Conservation (phyloP, 371 early-diverging fungal genomes). For the Dichotomocladium elegans region DNA sequence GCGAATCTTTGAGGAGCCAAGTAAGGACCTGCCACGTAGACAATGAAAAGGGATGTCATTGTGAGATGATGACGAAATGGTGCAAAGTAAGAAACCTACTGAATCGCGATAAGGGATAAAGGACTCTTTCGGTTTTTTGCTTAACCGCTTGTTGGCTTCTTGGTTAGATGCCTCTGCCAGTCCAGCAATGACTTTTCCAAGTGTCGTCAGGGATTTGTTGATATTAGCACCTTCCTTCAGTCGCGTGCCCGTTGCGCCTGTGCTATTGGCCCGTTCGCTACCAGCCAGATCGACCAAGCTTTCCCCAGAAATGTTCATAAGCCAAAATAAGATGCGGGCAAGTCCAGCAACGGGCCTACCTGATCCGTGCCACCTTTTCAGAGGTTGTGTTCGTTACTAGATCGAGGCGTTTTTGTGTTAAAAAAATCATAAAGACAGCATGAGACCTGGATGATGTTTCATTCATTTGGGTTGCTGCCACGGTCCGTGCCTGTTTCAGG, state of each 20-base stretch:
- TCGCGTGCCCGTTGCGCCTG: conserved; percentile 95
- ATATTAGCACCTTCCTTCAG: conserved; percentile 98
- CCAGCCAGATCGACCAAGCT: conserved; percentile 91
- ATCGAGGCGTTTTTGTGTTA: conserved; percentile 68
- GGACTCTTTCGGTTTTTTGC: conserved; percentile 47
- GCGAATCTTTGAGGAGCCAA: conserved; percentile 91
- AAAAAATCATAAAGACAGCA: conserved; percentile 86
- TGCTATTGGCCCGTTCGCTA: conserved; percentile 94
- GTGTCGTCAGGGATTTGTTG: conserved; percentile 90
- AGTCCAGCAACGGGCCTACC: too few relatives aligned
- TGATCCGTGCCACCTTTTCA: conserved; percentile 74
- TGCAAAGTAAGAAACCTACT: conserved; percentile 34
- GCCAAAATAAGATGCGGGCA: too few relatives aligned
- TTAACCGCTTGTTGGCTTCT: conserved; percentile 36
- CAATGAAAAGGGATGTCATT: neutral
- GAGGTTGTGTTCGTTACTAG: conserved; percentile 59
- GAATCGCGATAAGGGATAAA: conserved; percentile 91
- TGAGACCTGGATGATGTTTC: conserved; percentile 93
- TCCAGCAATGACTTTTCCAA: conserved; percentile 98
- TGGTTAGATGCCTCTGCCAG: conserved; percentile 73
- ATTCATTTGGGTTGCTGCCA: conserved; percentile 97
- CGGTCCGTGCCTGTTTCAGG: conserved; percentile 66
- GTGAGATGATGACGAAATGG: neutral
- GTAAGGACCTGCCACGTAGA: conserved; percentile 64
- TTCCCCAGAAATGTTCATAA: too few relatives aligned